Percentiles rank a stretch among this genome's conserved stretches.
phyloP scores from a whole-genome alignment of 2,329 filamentous ascomycete genomes.

The Epichloe sp. region DNA sequence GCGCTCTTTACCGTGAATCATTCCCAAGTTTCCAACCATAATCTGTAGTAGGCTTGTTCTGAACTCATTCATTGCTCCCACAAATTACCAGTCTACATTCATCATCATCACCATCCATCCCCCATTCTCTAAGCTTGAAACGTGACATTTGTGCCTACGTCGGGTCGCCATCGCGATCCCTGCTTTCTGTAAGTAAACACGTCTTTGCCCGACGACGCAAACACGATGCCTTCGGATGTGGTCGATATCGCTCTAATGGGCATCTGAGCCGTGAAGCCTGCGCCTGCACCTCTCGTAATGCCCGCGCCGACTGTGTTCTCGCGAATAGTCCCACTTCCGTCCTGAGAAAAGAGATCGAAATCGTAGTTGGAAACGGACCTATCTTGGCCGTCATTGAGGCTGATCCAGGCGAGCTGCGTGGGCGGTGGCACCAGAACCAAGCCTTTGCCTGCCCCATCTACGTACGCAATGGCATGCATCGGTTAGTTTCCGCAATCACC shows the following conservation, averaged over 20 bases:
- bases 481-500: not conserved
- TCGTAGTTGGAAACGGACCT: constrained; percentile 2
- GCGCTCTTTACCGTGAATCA: not conserved
- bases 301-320: constrained; percentile 8
- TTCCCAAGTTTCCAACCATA: too few relatives aligned
- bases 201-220: constrained; percentile 9
- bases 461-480: not conserved
- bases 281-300: constrained; percentile 2
- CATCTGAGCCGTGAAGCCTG: constrained; percentile 4
- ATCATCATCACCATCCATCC: not conserved
- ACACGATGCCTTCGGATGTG: constrained; percentile 9
- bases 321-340: constrained; percentile 4
- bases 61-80: not conserved
- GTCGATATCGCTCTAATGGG: constrained; percentile 6
- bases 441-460: constrained; percentile 7
- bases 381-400: not conserved
- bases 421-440: constrained; percentile 3
- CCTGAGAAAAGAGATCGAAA: constrained; percentile 8
- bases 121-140: not conserved
- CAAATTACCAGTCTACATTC: too few relatives aligned
- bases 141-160: not conserved
- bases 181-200: constrained; percentile 8
- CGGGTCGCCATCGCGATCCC: constrained; percentile 5
- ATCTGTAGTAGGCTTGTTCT: too few relatives aligned
- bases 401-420: constrained; percentile 10